Percentiles rank a stretch among this genome's conserved stretches.
Evolutionary conservation across 2,329 filamentous ascomycete species (phyloP).

Genomic region (Penicillium sp.): DNA sequence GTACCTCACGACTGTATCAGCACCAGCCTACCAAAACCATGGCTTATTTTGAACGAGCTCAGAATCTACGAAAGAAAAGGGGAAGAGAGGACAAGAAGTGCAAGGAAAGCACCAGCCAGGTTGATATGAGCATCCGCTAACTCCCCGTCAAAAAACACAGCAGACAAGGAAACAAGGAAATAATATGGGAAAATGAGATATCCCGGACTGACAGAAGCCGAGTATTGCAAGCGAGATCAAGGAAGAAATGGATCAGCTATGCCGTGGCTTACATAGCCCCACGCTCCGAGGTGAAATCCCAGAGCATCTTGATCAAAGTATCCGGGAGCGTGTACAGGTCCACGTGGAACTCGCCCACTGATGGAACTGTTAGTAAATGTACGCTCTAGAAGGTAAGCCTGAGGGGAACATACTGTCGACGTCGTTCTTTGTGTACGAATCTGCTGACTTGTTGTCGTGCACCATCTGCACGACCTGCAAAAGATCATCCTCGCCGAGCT

Average conservation of each 20-base stretch:
- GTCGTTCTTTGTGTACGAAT: slow-evolving; percentile 97
- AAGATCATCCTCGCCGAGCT: slow-evolving; percentile 88
- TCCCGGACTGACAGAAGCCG: background rate
- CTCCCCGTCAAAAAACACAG: slow-evolving; percentile 11
- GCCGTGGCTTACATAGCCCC: background rate
- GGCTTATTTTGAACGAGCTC: slow-evolving; percentile 1
- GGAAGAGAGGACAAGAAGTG: background rate
- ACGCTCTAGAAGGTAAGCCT: background rate
- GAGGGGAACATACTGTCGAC: slow-evolving; percentile 72
- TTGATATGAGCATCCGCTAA: slow-evolving; percentile 19
- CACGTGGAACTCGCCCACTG: slow-evolving; percentile 95
- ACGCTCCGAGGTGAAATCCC: slow-evolving; percentile 69
- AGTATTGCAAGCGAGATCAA: slow-evolving; percentile 1
- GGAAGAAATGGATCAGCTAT: slow-evolving; percentile 1
- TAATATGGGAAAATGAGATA: background rate
- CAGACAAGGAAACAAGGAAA: slow-evolving; percentile 1
- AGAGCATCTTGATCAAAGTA: slow-evolving; percentile 83
- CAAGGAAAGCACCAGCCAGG: slow-evolving; percentile 18
- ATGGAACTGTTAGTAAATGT: slow-evolving; percentile 32
- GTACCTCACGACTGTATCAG: background rate
- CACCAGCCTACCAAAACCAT: background rate
- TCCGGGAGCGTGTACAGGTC: slow-evolving; percentile 98
- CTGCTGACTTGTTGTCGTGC: slow-evolving; percentile 91
- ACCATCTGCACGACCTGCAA: slow-evolving; percentile 96
- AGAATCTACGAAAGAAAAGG: slow-evolving; percentile 7